Evolutionary conservation across 169 alveolate species (phyloP).

Genomic region (Plasmodium yoelii): DNA sequence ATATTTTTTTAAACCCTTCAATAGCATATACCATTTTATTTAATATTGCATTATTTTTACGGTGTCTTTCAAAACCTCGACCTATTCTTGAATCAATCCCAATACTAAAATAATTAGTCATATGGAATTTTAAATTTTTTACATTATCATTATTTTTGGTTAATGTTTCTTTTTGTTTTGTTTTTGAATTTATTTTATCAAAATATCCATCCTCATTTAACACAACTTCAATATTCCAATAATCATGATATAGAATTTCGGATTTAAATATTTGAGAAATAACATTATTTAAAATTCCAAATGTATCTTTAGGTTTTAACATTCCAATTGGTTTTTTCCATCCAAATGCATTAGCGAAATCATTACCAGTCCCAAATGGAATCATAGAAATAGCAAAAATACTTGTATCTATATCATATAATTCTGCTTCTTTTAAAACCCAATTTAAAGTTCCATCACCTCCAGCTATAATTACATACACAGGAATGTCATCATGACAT

Average conservation of each 20-base stretch:
- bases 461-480: slow-evolving; percentile 90
- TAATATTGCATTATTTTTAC: slow-evolving; percentile 84
- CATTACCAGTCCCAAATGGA: slow-evolving; percentile 97
- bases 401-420: slow-evolving; percentile 83
- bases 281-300: slow-evolving; percentile 85
- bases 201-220: slow-evolving; percentile 90
- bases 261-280: slow-evolving; percentile 86
- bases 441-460: slow-evolving; percentile 97
- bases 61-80: slow-evolving; percentile 91
- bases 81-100: slow-evolving; percentile 96
- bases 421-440: slow-evolving; percentile 90
- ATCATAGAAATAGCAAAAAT: slow-evolving; percentile 90
- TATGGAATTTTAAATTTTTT: slow-evolving; percentile 63
- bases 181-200: slow-evolving; percentile 83
- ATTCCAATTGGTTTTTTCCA: slow-evolving; percentile 89
- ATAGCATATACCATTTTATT: slow-evolving; percentile 82
- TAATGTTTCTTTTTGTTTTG: slow-evolving; percentile 82
- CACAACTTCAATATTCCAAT: slow-evolving; percentile 91
- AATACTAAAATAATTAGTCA: slow-evolving; percentile 94
- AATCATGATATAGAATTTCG: slow-evolving; percentile 88
- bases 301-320: slow-evolving; percentile 84
- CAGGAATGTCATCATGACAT: slow-evolving; percentile 17
- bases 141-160: slow-evolving; percentile 46
- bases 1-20: slow-evolving; percentile 90
- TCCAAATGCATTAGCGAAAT: slow-evolving; percentile 93